Base-by-base conservation (phyloP, 2,329 filamentous ascomycete genomes). In the Cladosporium sphaerospermum region DNA sequence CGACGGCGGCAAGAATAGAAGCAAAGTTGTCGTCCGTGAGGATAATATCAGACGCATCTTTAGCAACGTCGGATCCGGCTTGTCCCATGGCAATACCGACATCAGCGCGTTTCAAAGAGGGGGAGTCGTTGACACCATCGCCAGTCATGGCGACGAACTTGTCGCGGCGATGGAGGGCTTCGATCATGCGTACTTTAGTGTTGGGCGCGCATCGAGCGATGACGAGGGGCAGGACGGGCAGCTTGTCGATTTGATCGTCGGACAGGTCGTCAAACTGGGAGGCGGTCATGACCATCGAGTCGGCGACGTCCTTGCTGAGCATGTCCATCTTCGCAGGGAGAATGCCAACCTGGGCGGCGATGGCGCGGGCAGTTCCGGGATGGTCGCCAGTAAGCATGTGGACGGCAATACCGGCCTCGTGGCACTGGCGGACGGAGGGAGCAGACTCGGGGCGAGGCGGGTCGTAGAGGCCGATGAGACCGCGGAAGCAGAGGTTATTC, bases 161-260 rank as follows among this genome's bases (percentile, higher is more conserved):
- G 18, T 80, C 78, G 39, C 89, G 84, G 13, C 89, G 82, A 59
- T 91, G 87, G 13, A 95, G 79, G 5, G 89, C 89, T 61, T 91
- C 88, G 48, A 95, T 91, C 89, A 95, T 95, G 55, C 88, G 84
- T 4, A 89, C 89, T 72, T 95, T 95, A 37, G 89, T 95, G 55
- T 87, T 82, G 0, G 90, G 89, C 1, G 88, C 86, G 66, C 89
- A 95, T 36, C 89, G 84, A 36, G 89, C 89, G 56, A 95, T 85
- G 8, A 95, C 89, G 1, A 92, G 75, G 2, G 89, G 89, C 2
- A 95, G 74, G 39, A 89, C 82, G 4, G 85, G 83, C 13, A 95
- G 74, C 0, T 77, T 75, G 59, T 88, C 89, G 52, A 95, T 87
- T 67, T 93, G 81, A 0, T 76, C 81, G 44, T 93, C 86, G 0